Evolutionary conservation across 2,329 filamentous ascomycete genomes (phyloP), one percentile per base, ranked within the genome.

Genomic region (Monosporascus sp.): DNA sequence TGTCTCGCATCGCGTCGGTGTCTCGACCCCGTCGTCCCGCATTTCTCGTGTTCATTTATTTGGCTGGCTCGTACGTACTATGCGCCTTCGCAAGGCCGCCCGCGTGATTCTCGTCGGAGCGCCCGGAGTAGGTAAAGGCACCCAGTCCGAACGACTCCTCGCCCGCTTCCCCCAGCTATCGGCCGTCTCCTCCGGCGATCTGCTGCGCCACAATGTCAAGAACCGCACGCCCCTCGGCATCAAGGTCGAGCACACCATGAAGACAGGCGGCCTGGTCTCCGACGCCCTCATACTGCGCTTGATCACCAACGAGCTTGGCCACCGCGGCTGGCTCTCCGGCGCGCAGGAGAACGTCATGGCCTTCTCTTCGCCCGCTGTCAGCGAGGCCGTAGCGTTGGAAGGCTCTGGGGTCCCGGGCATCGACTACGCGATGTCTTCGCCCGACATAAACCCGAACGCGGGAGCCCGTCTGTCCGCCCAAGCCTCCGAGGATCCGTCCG

Each of bases 81-180:
- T 86, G 83, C 79, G 84, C 74, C 82, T 95, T 66, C 81, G 80
- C 60, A 86, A 81, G 74, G 93, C 94, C 54, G 94, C 94, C 52
- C 88, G 94, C 58, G 87, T 97, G 59, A 97, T 99, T 68, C 84
- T 99, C 61, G 84, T 99, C 64, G 94, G 94, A 63, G 92, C 93
- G 50, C 94, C 94, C n/a, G 92, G 92, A 54, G 94, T 96, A 53
- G 94, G 94, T 58, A 99, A 99, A 72, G 94, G 93, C 58, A 99
- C 94, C 3, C 94, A 99, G 76, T 91, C 90, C 50, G 89, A 96
- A 71, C 85, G 94, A 57, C 78, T 99, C 58, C 85, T 97, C 62
- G 78, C 86, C 62, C 85, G 89, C 61, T 99, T 94, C 68, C 90
- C 92, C 3, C 89, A 97, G 67, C 78, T 99, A 47, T 88, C 90